These are phyloP conservation scores for Coriaria nepalensis DNA, from an alignment of 306 rosid species.

Conservation along the genomic window DNA sequence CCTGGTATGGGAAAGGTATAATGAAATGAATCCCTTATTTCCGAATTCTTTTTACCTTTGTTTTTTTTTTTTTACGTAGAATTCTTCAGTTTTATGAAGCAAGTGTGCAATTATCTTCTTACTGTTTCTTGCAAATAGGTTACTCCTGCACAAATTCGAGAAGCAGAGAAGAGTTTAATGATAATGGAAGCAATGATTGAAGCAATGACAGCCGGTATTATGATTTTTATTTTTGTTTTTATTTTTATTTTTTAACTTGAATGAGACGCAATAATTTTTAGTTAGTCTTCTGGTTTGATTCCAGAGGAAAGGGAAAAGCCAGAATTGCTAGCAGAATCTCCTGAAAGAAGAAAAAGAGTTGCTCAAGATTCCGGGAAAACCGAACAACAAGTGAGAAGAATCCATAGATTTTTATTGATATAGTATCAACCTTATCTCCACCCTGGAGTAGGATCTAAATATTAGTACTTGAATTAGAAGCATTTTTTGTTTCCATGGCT, in stretches of 20 bases:
- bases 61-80: no score
- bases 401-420: neutral
- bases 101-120: no score
- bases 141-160: constrained; percentile 64
- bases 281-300: constrained; percentile 14
- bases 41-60: no score
- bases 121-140: no score
- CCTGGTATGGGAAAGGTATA: constrained; percentile 99
- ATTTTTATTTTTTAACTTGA: constrained; percentile 7
- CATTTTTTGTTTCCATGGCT: neutral
- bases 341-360: constrained; percentile 72
- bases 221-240: no score
- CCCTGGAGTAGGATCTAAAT: no score
- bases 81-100: no score
- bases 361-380: constrained; percentile 92
- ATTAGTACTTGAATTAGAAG: no score
- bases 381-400: constrained; percentile 67
- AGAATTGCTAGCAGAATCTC: constrained; percentile 85
- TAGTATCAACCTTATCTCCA: no score
- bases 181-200: constrained; percentile 93
- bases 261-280: neutral
- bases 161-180: constrained; percentile 84
- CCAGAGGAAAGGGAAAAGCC: constrained; percentile 97
- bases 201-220: constrained; percentile 87
- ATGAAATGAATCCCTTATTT: no score